Evolutionary conservation across 2,329 filamentous ascomycete species (phyloP), one percentile per base, ranked within the genome.

Genomic region (Pseudodiploospora longispora): DNA sequence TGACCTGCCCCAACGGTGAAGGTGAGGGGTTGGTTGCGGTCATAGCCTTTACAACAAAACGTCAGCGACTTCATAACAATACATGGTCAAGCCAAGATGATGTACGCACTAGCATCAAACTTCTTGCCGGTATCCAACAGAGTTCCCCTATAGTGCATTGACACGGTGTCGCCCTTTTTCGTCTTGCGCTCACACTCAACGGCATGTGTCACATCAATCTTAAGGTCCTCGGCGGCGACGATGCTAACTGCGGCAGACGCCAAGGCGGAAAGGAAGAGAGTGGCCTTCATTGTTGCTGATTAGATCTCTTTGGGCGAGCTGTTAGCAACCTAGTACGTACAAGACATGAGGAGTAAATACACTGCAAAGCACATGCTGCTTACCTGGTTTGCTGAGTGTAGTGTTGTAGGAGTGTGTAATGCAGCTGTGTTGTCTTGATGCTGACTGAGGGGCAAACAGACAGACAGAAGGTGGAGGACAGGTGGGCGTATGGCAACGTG

Each of bases 61-160:
- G 43, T 43, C n/a, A 48, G 34, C 37, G 34, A 27, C 38, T 51
- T 19, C 19, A 19, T 19, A 47, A 36, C 12, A 47, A 44, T 50
- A 46, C 39, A 35, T 10, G 44, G 50, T 46, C 29, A 12, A 10
- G 10, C 19, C n/a, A 50, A 46, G 27, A 42, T 40, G 37, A 44
- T 32, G 35, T 28, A 47, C 71, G 44, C 60, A 76, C 78, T 82
- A 50, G 87, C 80, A 68, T 96, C 91, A 60, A 97, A 97, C 63
- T 93, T 73, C 49, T 77, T 72, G 57, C 89, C 91, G 52, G 81
- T 78, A 41, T 71, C 69, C 50, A 80, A 75, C 30, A 96, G 78
- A 2, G 85, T 93, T 55, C 91, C 91, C 44, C 78, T 78, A 74
- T 97, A 96, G 72, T 96, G 89, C 58, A 96, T 88, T 44, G 82